These are phyloP conservation scores for Cercospora janseana DNA, from an alignment of 2,329 filamentous ascomycete species.

Conservation along the genomic window DNA sequence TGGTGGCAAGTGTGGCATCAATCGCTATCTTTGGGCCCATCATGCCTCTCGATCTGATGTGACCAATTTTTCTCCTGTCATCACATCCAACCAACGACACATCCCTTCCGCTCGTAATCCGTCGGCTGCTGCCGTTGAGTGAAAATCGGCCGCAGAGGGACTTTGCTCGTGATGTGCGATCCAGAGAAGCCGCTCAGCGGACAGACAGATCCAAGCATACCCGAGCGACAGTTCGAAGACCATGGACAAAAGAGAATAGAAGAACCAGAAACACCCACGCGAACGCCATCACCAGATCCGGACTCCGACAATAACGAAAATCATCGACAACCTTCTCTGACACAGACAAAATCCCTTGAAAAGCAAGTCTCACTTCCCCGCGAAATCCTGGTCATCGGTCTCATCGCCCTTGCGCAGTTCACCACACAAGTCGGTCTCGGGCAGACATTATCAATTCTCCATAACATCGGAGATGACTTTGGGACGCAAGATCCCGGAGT, in stretches of 20 bases:
- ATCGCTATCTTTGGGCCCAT: not conserved
- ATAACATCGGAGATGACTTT: conserved; percentile 46
- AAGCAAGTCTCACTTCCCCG: conserved; percentile 32
- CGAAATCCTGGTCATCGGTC: conserved; percentile 33
- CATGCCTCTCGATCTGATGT: not conserved
- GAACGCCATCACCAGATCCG: conserved; percentile 16
- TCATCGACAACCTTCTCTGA: conserved; percentile 7
- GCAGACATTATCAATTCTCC: conserved; percentile 32
- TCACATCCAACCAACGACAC: too few relatives aligned
- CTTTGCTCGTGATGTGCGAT: not conserved
- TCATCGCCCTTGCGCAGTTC: conserved; percentile 35
- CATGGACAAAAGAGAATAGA: conserved; percentile 6
- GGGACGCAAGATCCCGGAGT: conserved; percentile 43
- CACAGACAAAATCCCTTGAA: conserved; percentile 28
- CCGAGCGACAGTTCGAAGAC: not conserved
- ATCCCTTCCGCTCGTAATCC: too few relatives aligned
- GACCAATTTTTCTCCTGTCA: too few relatives aligned
- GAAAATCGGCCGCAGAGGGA: too few relatives aligned
- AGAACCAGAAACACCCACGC: conserved; percentile 21
- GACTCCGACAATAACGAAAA: conserved; percentile 14
- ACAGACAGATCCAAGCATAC: too few relatives aligned
- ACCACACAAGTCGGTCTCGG: conserved; percentile 33
- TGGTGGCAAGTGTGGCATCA: not conserved
- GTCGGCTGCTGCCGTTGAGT: too few relatives aligned
- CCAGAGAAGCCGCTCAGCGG: not conserved